A percentile compares a stretch with the other conserved stretches of the same genome.
These are phyloP conservation scores for Yamadazyma oceani DNA, from an alignment of 1,139 yeast genomes.

Conservation along the genomic window DNA sequence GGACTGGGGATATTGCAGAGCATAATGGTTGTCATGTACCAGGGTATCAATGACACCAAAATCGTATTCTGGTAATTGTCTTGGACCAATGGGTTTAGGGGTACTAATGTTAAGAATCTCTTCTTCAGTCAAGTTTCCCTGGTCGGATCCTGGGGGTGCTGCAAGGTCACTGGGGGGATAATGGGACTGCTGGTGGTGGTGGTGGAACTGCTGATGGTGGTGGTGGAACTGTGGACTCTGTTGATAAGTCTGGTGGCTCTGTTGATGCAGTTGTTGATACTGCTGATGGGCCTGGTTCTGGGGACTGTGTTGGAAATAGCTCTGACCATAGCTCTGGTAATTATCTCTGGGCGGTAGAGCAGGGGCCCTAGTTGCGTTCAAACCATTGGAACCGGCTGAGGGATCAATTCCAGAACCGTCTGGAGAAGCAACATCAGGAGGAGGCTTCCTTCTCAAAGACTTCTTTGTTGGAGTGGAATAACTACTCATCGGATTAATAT, in stretches of 20 bases:
- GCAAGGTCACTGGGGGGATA: slow-evolving; percentile 5
- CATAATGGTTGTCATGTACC: slow-evolving; percentile 3
- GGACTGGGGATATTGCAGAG: slow-evolving; percentile 1
- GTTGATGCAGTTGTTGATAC: too few relatives aligned
- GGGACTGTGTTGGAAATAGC: too few relatives aligned
- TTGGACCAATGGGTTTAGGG: slow-evolving; percentile 47
- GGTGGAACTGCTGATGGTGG: too few relatives aligned
- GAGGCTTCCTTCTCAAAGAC: slow-evolving; percentile 31
- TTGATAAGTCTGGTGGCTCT: too few relatives aligned
- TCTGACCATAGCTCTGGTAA: too few relatives aligned
- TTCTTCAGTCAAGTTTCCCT: slow-evolving; percentile 9
- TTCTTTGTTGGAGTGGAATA: slow-evolving; percentile 16
- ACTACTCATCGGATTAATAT: neutral
- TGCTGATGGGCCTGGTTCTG: too few relatives aligned
- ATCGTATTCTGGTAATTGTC: slow-evolving; percentile 37
- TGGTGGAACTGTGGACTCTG: too few relatives aligned
- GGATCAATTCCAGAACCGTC: neutral
- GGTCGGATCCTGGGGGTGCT: too few relatives aligned
- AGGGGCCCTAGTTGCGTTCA: slow-evolving; percentile 1
- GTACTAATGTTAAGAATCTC: slow-evolving; percentile 23
- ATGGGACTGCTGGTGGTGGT: too few relatives aligned
- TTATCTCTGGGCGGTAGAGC: slow-evolving; percentile 1
- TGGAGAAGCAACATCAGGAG: slow-evolving; percentile 17
- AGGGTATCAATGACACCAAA: neutral
- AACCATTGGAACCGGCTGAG: neutral